These are phyloP conservation scores for Yamadazyma sp. DNA, from an alignment of 1,139 yeast genomes.

Conservation along the genomic window DNA sequence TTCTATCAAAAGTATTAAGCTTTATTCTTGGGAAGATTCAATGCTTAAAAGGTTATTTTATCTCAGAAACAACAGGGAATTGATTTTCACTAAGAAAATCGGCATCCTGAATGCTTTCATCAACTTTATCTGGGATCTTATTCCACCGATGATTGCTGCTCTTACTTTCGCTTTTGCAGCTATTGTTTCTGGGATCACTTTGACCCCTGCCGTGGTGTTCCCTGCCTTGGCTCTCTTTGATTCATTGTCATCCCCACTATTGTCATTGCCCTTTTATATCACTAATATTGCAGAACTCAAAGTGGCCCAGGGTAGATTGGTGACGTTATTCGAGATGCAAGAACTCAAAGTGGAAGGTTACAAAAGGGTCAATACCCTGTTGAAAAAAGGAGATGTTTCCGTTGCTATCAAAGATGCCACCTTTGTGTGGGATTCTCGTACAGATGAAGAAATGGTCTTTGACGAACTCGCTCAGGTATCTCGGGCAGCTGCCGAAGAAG, in stretches of 20 bases:
- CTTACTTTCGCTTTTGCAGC: slow-evolving; percentile 31
- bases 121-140: slow-evolving; percentile 36
- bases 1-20: slow-evolving; percentile 40
- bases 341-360: slow-evolving; percentile 27
- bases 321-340: slow-evolving; percentile 31
- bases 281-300: slow-evolving; percentile 29
- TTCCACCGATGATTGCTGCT: slow-evolving; percentile 38
- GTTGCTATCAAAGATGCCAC: slow-evolving; percentile 21
- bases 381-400: slow-evolving; percentile 18
- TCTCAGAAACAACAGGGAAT: slow-evolving; percentile 39
- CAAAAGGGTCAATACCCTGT: slow-evolving; percentile 13
- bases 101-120: slow-evolving; percentile 34
- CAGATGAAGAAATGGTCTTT: slow-evolving; percentile 29
- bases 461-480: slow-evolving; percentile 30
- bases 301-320: slow-evolving; percentile 35
- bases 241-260: slow-evolving; percentile 35
- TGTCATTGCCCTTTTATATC: slow-evolving; percentile 32
- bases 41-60: slow-evolving; percentile 34
- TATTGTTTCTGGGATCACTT: slow-evolving; percentile 21
- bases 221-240: slow-evolving; percentile 42
- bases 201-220: slow-evolving; percentile 39
- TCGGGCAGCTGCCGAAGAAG: slow-evolving; percentile 33
- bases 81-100: slow-evolving; percentile 25
- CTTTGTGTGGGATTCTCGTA: slow-evolving; percentile 21
- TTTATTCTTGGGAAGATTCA: slow-evolving; percentile 43